A percentile compares a stretch with the other conserved stretches of the same genome.
phyloP scores from a whole-genome alignment of 2,329 filamentous ascomycete genomes.

The Delphinella strobiligena region DNA sequence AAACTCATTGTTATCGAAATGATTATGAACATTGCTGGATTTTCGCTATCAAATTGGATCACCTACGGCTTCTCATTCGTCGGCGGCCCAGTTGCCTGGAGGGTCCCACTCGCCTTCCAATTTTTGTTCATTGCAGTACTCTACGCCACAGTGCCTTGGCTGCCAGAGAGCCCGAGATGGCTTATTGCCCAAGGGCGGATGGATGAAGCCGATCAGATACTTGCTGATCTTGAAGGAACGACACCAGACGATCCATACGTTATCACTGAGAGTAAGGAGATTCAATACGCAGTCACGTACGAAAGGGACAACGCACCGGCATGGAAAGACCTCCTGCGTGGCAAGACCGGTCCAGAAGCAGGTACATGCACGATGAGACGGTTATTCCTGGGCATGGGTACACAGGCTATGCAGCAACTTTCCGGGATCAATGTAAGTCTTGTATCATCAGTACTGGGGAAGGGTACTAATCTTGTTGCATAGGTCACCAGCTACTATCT shows the following conservation, averaged over 20 bases:
- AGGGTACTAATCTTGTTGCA: no score
- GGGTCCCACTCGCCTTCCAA: constrained; percentile 36
- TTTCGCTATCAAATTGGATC: constrained; percentile 35
- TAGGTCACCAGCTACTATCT: constrained; percentile 39
- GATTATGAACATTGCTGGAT: constrained; percentile 40
- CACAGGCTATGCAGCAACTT: constrained; percentile 41
- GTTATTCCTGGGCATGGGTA: constrained; percentile 41
- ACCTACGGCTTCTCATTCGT: constrained; percentile 33
- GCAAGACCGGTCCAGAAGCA: constrained; percentile 33
- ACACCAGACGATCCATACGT: constrained; percentile 33
- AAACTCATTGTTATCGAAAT: constrained; percentile 26
- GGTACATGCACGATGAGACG: constrained; percentile 40
- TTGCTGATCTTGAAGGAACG: constrained; percentile 36
- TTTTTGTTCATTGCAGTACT: constrained; percentile 38
- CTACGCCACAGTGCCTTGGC: constrained; percentile 33
- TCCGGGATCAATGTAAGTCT: constrained; percentile 28
- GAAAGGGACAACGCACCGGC: constrained; percentile 38
- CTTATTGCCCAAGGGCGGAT: constrained; percentile 32
- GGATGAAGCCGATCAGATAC: constrained; percentile 36
- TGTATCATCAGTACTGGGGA: no score
- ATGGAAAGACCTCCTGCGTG: constrained; percentile 38
- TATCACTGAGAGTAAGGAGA: constrained; percentile 32
- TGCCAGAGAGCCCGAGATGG: constrained; percentile 37
- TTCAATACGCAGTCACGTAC: constrained; percentile 31
- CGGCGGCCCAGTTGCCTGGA: constrained; percentile 30